Percentiles rank a stretch among this genome's conserved stretches.
Evolutionary conservation across 768 basidiomycete species (phyloP).

Genomic region (Russula ochroleuca): DNA sequence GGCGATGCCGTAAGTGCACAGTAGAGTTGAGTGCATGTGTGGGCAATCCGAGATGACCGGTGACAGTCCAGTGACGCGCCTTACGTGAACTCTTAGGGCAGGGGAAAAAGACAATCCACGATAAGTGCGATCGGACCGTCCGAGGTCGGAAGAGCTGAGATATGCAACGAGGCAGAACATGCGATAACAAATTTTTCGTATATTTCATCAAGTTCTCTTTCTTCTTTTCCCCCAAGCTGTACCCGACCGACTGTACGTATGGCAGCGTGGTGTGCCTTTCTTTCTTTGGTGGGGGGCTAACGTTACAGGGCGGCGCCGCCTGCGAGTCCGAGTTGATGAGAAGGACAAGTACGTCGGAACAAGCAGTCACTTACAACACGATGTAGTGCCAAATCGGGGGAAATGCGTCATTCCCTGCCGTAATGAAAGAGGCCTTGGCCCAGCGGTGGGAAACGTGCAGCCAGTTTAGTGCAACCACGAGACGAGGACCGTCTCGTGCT

Average conservation of each 20-base stretch:
- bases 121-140: background rate
- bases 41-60: background rate
- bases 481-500: background rate
- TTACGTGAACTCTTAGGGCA: background rate
- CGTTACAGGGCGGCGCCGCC: background rate
- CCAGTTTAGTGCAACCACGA: background rate
- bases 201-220: no score
- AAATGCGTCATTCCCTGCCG: background rate
- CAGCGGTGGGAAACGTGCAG: background rate
- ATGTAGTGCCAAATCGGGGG: background rate
- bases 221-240: background rate
- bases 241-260: background rate
- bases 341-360: background rate
- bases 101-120: no score
- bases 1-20: background rate
- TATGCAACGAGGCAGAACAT: slow-evolving; percentile 6
- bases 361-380: background rate
- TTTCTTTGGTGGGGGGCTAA: background rate
- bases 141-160: no score
- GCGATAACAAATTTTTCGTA: background rate
- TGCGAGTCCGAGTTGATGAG: background rate
- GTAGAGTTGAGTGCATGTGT: no score
- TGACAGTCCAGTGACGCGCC: background rate
- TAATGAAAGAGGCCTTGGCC: background rate
- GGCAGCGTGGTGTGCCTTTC: background rate